Base-by-base conservation (phyloP, 2,329 filamentous ascomycete species). In the Hymenoscyphus scutula region DNA sequence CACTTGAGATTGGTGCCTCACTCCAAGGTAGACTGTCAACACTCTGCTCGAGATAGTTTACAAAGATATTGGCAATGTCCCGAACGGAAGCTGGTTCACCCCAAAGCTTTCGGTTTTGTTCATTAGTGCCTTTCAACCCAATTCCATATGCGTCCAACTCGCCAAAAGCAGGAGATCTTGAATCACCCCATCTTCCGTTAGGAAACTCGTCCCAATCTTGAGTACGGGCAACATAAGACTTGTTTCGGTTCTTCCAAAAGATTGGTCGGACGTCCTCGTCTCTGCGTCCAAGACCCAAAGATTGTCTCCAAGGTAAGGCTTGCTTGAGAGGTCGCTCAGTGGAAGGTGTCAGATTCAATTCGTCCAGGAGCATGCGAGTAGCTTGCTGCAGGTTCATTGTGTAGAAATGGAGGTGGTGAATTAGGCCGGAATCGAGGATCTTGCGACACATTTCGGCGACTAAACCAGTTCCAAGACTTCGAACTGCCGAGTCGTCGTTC, bases 181-280 rank as follows among this genome's bases (percentile, higher is more conserved):
- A 94, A 77, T 99, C 95, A 77, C 95, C 96, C 95, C 95, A 99
- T 76, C 95, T 90, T 55, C 95, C 95, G 81, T 99, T 99, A 61
- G 95, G 95, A 72, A 97, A 99, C 76, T 99, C 95, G 72, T 99
- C 95, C 95, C 95, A 99, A 70, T 97, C 94, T 75, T 97, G 93
- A 0, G 95, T 99, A 61, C 95, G 91, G 61, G 92, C 88, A 61
- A 99, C 88, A 72, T 99, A 99, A 3, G 93, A 97, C 74, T 95
- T 92, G 78, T 96, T 95, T 63, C 95, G 87, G 78, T 98, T 97
- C 71, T 94, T 89, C 95, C 95, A 99, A 83, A 99, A 99, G 69
- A 99, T 96, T 37, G 95, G 95, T 59, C 95, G 91, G 53, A 99
- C 95, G 73, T 97, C 96, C 78, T 99, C 95, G 56, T 91, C 91